Conservation (phyloP, 2,329 filamentous ascomycete genomes). For the Arthrobotrys sinensis region DNA sequence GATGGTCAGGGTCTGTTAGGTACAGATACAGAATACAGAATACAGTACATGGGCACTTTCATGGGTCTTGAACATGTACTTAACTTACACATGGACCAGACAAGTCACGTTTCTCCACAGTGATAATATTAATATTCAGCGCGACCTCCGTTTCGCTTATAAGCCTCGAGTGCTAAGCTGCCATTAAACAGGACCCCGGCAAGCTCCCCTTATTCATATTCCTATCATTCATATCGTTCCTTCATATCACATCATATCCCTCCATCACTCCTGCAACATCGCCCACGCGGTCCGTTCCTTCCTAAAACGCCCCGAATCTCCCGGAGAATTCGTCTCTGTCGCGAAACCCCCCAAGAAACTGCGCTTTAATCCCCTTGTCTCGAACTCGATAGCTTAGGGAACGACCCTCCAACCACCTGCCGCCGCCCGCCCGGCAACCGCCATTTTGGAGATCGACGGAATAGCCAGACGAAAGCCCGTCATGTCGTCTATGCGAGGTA, state of each 20-base stretch:
- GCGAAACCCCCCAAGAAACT: conserved; percentile 1
- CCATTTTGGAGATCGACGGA: conserved; percentile 34
- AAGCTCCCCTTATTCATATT: conserved; percentile 43
- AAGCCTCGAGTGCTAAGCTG: not conserved
- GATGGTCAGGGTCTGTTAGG: not conserved
- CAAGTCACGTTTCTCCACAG: conserved; percentile 21
- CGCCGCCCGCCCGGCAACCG: conserved; percentile 33
- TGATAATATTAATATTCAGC: not conserved
- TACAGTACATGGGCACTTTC: not conserved
- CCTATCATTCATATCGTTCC: not conserved
- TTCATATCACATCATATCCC: not conserved
- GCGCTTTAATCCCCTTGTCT: not conserved
- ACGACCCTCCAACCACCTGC: conserved; percentile 18
- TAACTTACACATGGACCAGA: no score
- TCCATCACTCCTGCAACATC: conserved; percentile 12
- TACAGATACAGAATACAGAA: not conserved
- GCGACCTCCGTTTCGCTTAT: conserved; percentile 28
- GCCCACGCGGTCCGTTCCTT: conserved; percentile 1
- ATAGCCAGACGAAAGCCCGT: conserved; percentile 45
- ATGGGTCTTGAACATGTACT: not conserved
- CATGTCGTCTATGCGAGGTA: conserved; percentile 66
- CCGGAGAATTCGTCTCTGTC: not conserved
- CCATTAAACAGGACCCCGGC: conserved; percentile 33
- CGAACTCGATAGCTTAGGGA: conserved; percentile 12
- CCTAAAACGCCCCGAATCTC: conserved; percentile 1